Conservation (phyloP, 2,329 filamentous ascomycete genomes). For the Alternaria sp. region DNA sequence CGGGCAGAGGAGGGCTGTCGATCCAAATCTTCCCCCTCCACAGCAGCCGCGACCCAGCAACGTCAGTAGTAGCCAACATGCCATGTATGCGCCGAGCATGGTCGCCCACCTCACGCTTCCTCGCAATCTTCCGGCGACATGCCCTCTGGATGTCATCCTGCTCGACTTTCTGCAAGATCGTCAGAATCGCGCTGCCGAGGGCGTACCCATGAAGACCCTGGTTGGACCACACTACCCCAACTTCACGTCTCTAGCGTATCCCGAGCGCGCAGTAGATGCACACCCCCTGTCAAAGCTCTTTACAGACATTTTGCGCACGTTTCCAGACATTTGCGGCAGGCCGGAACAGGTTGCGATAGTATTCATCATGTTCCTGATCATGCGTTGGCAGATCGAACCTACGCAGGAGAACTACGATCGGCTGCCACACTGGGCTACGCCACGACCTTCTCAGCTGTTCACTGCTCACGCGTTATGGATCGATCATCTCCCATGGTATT, state of each 20-base stretch:
- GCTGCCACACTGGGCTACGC: conserved; percentile 75
- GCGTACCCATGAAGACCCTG: conserved; percentile 68
- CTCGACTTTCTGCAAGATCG: conserved; percentile 78
- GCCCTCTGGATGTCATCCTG: conserved; percentile 78
- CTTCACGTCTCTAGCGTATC: conserved; percentile 78
- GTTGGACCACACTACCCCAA: conserved; percentile 80
- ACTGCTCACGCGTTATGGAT: conserved; percentile 79
- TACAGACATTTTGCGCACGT: conserved; percentile 83
- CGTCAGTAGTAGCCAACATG: conserved; percentile 29
- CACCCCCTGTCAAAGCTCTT: conserved; percentile 85
- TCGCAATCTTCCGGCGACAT: conserved; percentile 70
- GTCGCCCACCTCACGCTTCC: conserved; percentile 48
- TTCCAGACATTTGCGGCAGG: conserved; percentile 77
- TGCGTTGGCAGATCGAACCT: conserved; percentile 82
- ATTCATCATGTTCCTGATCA: conserved; percentile 84
- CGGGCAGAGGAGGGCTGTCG: conserved; percentile 51
- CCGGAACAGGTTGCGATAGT: conserved; percentile 83
- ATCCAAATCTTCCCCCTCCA: conserved; percentile 55
- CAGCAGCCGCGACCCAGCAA: conserved; percentile 26
- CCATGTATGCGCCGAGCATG: conserved; percentile 39
- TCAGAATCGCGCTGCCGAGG: conserved; percentile 68
- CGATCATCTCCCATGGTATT: conserved; percentile 76
- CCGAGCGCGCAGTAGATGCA: conserved; percentile 64
- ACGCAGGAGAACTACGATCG: conserved; percentile 80
- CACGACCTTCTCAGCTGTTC: conserved; percentile 69